Evolutionary conservation across 208 protist species (phyloP).

Genomic region (Trypanosoma platydactyli): DNA sequence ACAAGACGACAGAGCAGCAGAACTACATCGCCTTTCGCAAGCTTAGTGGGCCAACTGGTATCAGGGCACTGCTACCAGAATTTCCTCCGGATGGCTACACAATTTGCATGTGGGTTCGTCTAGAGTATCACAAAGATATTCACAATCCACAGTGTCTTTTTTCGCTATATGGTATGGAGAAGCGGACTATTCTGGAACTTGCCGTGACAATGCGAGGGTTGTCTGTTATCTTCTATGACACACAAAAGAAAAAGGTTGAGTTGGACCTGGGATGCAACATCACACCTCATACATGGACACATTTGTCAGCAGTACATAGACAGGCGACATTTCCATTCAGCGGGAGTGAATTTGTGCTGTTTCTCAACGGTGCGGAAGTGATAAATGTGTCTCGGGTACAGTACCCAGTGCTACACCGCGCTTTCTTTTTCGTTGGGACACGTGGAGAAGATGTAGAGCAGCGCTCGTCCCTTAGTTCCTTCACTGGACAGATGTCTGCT

Average conservation of each 20-base stretch:
- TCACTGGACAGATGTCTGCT: conserved; percentile 68
- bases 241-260: conserved; percentile 12
- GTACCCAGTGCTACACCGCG: conserved; percentile 54
- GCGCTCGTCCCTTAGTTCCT: conserved; percentile 36
- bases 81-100: conserved; percentile 77
- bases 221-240: conserved; percentile 25
- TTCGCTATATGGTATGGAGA: conserved; percentile 43
- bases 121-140: conserved; percentile 31
- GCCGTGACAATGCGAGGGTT: conserved; percentile 11
- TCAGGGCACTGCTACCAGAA: conserved; percentile 53
- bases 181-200: conserved; percentile 34
- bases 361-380: conserved; percentile 49
- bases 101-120: conserved; percentile 64
- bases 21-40: conserved; percentile 40
- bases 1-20: conserved; percentile 18
- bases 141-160: conserved; percentile 36
- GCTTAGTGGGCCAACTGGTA: conserved; percentile 40
- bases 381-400: conserved; percentile 29
- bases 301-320: conserved; percentile 39
- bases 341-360: conserved; percentile 38
- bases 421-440: conserved; percentile 54
- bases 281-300: conserved; percentile 29
- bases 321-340: conserved; percentile 28
- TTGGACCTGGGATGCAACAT: conserved; percentile 29
- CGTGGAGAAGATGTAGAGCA: conserved; percentile 59